Evolutionary conservation across 2,329 filamentous ascomycete species (phyloP), one percentile per base, ranked within the genome.

Genomic region (Sclerotinia trifoliorum): DNA sequence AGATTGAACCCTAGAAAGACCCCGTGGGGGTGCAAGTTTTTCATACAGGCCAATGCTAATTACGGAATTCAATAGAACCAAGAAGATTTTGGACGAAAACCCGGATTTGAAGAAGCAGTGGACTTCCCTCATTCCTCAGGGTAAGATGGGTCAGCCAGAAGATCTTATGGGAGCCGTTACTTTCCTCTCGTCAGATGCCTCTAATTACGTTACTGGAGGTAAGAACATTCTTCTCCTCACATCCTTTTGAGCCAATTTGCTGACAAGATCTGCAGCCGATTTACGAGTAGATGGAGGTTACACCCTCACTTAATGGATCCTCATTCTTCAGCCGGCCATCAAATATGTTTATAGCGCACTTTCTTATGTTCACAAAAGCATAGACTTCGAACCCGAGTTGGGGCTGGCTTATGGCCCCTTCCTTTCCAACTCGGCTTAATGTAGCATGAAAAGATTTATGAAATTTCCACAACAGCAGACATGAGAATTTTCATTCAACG

Each of bases 81-180:
- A 93, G 82, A 96, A 96, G 83, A 97, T 98, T 74, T 86, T 98
- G 35, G 91, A 95, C 72, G 93, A 97, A 70, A 96, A 96, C 80
- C 93, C 94, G 26, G 92, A 95, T 66, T 87, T 98, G 51, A 91
- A 93, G 80, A 85, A 89, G 77, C 90, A 95, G 80, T 98, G 94
- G 94, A 96, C 89, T 19, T 94, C 91, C 1, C 84, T 96, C 66
- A 98, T 97, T 70, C 95, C 95, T 0, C 89, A 92, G 77, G 94
- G 93, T 68, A 94, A 94, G 81, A 97, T 98, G 92, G 94, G 94
- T 35, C 85, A 88, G 64, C 94, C 94, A 0, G 89, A 94, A 78
- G 94, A 98, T 76, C 84, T 98, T 68, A 96, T 96, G 91, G 94
- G 94, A 2, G 92, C 94, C 6, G 93, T 97, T 39, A 90, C 92